These are phyloP conservation scores for Corynespora cassiicola DNA, from an alignment of 2,329 filamentous ascomycete genomes.

Conservation along the genomic window DNA sequence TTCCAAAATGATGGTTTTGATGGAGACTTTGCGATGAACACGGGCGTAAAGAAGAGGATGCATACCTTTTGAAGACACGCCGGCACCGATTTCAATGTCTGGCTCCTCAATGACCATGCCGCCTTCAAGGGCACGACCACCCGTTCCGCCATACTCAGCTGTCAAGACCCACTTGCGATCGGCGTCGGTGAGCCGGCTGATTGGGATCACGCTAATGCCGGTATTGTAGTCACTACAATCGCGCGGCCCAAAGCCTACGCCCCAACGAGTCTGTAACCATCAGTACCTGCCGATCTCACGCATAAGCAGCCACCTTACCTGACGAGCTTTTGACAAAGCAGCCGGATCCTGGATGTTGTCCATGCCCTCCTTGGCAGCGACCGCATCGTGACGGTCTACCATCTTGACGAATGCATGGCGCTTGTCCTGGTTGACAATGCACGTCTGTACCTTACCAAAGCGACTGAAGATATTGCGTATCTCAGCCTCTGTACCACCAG, in stretches of 20 bases:
- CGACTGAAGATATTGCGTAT: constrained; percentile 80
- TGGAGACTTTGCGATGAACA: too few relatives aligned
- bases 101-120: constrained; percentile 95
- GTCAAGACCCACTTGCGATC: constrained; percentile 97
- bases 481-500: constrained; percentile 76
- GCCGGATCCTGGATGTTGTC: constrained; percentile 77
- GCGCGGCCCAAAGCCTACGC: constrained; percentile 93
- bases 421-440: constrained; percentile 98
- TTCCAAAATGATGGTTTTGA: background rate
- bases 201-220: constrained; percentile 91
- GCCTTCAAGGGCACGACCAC: constrained; percentile 77
- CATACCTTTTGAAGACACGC: constrained; percentile 88
- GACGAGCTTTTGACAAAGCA: constrained; percentile 67
- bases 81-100: constrained; percentile 97
- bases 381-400: constrained; percentile 85
- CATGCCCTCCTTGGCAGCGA: constrained; percentile 85
- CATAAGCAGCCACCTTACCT: constrained; percentile 32
- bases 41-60: background rate
- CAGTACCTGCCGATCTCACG: constrained; percentile 15
- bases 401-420: constrained; percentile 99
- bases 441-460: constrained; percentile 91
- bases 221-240: constrained; percentile 97
- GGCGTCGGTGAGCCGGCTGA: constrained; percentile 90
- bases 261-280: constrained; percentile 82
- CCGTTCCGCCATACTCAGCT: constrained; percentile 91